Percentiles rank a stretch among this genome's conserved stretches.
These are phyloP conservation scores for Delonix regia DNA, from an alignment of 306 rosid genomes.

Conservation along the genomic window DNA sequence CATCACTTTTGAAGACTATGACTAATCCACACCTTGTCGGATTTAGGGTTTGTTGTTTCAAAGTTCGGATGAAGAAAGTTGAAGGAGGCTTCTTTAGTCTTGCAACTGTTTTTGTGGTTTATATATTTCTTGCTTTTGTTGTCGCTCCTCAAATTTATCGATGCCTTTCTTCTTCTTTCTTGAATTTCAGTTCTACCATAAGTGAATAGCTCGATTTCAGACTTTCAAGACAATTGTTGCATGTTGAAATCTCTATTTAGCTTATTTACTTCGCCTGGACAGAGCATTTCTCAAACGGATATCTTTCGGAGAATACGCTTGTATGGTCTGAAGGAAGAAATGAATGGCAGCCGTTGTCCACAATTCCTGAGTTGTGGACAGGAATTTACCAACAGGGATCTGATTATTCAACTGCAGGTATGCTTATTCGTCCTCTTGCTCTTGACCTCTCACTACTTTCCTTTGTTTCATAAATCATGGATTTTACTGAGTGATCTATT, in stretches of 20 bases:
- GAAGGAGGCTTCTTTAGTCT: slow-evolving; percentile 6
- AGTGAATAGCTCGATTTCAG: slow-evolving; percentile 52
- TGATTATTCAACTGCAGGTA: slow-evolving; percentile 54
- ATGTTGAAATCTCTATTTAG: slow-evolving; percentile 56
- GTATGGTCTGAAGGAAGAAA: slow-evolving; percentile 92
- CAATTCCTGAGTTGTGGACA: slow-evolving; percentile 63
- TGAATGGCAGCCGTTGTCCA: slow-evolving; percentile 81
- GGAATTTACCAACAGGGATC: slow-evolving; percentile 42
- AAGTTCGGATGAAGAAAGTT: slow-evolving; percentile 29
- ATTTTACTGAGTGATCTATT: slow-evolving; percentile 36
- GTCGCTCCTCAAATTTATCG: slow-evolving; percentile 3
- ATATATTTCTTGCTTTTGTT: slow-evolving; percentile 20
- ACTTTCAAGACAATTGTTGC: slow-evolving; percentile 48
- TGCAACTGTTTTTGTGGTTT: background rate
- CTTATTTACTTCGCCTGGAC: slow-evolving; percentile 56
- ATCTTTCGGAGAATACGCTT: slow-evolving; percentile 61
- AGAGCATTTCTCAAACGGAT: slow-evolving; percentile 89
- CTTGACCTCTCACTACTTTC: background rate
- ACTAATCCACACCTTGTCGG: background rate
- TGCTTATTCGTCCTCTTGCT: slow-evolving; percentile 10
- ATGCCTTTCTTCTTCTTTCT: slow-evolving; percentile 32
- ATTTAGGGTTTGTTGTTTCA: too few relatives aligned
- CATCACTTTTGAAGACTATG: background rate
- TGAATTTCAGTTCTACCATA: slow-evolving; percentile 56
- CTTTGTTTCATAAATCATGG: slow-evolving; percentile 3